Percentiles rank a stretch among this genome's conserved stretches.
These are phyloP conservation scores for Plasmodium sp. DNA, from an alignment of 169 alveolate species.

Conservation along the genomic window DNA sequence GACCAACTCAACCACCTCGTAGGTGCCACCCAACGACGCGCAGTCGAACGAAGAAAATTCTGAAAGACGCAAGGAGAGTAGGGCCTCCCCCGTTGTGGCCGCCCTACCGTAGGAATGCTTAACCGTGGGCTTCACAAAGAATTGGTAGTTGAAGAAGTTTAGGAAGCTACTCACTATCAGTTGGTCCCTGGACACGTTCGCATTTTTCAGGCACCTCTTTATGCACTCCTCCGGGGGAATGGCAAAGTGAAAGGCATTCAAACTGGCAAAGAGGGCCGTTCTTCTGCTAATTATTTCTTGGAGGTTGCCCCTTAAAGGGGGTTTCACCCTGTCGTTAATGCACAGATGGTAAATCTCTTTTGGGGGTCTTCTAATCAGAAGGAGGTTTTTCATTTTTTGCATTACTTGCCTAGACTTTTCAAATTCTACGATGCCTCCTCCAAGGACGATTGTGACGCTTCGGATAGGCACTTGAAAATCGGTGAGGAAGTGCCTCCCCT, in stretches of 20 bases:
- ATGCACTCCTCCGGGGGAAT: slow-evolving; percentile 19
- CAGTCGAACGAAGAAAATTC: background rate
- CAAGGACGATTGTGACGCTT: slow-evolving; percentile 23
- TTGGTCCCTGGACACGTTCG: background rate
- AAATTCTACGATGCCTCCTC: slow-evolving; percentile 57
- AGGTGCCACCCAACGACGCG: background rate
- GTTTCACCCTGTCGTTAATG: slow-evolving; percentile 36
- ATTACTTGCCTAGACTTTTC: slow-evolving; percentile 8
- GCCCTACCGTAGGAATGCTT: background rate
- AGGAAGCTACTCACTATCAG: slow-evolving; percentile 25
- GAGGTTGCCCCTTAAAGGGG: slow-evolving; percentile 15
- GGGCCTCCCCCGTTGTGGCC: background rate
- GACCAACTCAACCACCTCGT: slow-evolving; percentile 18
- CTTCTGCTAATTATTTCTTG: slow-evolving; percentile 15
- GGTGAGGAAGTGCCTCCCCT: background rate
- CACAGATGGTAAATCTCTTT: slow-evolving; percentile 28
- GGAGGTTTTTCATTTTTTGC: slow-evolving; percentile 8
- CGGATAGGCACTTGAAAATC: background rate
- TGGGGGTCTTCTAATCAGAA: slow-evolving; percentile 12
- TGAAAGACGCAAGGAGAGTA: background rate
- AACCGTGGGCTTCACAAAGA: slow-evolving; percentile 3
- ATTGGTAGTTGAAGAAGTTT: slow-evolving; percentile 8
- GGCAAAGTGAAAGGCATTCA: slow-evolving; percentile 32
- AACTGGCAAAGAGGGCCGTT: background rate
- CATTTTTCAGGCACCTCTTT: slow-evolving; percentile 2